Evolutionary conservation across 2,329 filamentous ascomycete genomes (phyloP).

Genomic region (Coniella vitis): DNA sequence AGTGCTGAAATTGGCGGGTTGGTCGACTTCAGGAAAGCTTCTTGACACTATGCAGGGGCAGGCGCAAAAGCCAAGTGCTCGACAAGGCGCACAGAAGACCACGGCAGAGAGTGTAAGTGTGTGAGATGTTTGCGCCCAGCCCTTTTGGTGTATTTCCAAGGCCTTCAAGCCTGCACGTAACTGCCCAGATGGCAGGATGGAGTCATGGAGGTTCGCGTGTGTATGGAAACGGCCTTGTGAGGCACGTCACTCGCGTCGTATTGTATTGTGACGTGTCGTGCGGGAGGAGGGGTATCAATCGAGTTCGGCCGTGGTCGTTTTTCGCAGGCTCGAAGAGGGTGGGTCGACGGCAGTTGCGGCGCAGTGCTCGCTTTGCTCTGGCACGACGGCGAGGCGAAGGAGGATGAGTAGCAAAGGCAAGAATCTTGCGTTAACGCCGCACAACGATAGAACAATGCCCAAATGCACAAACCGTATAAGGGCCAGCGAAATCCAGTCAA

Average conservation of each 20-base stretch:
- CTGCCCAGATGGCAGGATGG: background rate
- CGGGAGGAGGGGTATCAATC: too few relatives aligned
- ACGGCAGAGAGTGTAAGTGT: background rate
- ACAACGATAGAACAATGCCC: background rate
- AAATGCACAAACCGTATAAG: background rate
- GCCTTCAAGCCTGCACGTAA: background rate
- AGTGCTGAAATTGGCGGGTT: too few relatives aligned
- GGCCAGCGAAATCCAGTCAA: background rate
- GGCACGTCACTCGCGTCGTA: background rate
- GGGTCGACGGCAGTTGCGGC: background rate
- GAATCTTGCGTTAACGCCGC: background rate
- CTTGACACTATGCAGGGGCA: background rate
- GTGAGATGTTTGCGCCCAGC: background rate
- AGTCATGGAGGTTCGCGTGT: background rate
- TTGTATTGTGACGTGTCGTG: background rate
- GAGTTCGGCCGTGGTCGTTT: background rate
- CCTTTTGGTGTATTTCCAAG: background rate
- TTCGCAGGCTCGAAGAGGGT: background rate
- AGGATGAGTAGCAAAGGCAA: background rate
- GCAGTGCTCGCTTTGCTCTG: background rate
- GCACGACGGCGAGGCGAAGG: background rate
- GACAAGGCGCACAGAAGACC: background rate
- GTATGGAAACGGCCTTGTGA: background rate
- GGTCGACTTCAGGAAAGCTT: too few relatives aligned
- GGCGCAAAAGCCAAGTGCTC: background rate